Evolutionary conservation across 164 flowering plant species (phyloP).

Genomic region (Sedum album): DNA sequence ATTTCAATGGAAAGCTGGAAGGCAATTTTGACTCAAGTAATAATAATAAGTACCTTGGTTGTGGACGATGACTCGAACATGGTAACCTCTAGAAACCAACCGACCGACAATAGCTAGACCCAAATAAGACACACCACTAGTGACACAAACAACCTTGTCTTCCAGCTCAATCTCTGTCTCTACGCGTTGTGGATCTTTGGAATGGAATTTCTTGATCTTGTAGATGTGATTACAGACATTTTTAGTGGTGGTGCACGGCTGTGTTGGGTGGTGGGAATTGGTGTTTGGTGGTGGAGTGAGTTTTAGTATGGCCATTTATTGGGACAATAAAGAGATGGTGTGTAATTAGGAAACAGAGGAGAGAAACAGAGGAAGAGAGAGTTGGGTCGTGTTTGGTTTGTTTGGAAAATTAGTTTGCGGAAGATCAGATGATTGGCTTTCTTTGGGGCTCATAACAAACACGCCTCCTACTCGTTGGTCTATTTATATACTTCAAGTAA

Average conservation of each 20-base stretch:
- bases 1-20: too few relatives aligned
- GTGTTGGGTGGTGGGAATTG: not conserved
- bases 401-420: not conserved
- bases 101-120: conserved; percentile 57
- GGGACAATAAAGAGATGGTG: not conserved
- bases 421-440: not conserved
- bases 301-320: not conserved
- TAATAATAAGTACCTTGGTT: conserved; percentile 35
- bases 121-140: conserved; percentile 64
- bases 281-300: not conserved
- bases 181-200: not conserved
- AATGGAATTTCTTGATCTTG: conserved; percentile 8
- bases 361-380: not conserved
- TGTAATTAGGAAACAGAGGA: not conserved
- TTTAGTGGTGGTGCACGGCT: not conserved
- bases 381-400: not conserved
- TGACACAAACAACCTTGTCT: conserved; percentile 60
- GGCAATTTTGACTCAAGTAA: too few relatives aligned
- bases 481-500: not conserved
- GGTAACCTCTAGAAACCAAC: conserved; percentile 51
- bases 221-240: not conserved
- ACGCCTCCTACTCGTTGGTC: not conserved
- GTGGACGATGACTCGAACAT: conserved; percentile 55
- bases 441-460: conserved; percentile 3
- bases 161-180: conserved; percentile 10